phyloP scores from a whole-genome alignment of 2,329 filamentous ascomycete species.

The Talaromyces marneffei region DNA sequence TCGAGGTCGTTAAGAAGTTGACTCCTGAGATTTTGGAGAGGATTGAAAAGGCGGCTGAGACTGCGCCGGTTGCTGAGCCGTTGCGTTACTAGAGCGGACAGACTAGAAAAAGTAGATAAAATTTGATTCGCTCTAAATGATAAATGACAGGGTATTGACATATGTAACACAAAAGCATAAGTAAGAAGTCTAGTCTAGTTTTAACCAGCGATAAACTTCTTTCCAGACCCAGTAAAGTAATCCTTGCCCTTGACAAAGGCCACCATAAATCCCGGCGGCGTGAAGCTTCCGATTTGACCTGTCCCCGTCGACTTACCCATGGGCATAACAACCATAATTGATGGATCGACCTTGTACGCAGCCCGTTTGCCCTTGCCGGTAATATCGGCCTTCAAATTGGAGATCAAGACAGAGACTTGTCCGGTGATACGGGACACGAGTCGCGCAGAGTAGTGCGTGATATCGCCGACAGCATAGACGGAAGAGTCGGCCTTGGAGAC shows the following conservation, averaged over 20 bases:
- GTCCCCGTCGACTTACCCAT: slow-evolving; percentile 15
- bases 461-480: slow-evolving; percentile 18
- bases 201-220: slow-evolving; percentile 10
- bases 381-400: slow-evolving; percentile 18
- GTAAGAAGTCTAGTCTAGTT: not conserved
- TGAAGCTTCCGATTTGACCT: slow-evolving; percentile 14
- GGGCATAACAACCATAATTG: slow-evolving; percentile 12
- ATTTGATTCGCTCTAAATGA: not conserved
- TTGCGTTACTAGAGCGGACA: not conserved
- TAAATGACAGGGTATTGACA: not conserved
- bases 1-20: slow-evolving; percentile 13
- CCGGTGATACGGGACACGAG: slow-evolving; percentile 3
- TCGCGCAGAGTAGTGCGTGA: slow-evolving; percentile 12
- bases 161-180: not conserved
- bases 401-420: slow-evolving; percentile 13
- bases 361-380: slow-evolving; percentile 10
- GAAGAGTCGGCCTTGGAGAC: slow-evolving; percentile 6
- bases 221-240: slow-evolving; percentile 17
- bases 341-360: slow-evolving; percentile 2
- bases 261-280: slow-evolving; percentile 16
- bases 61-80: slow-evolving; percentile 1
- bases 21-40: slow-evolving; percentile 17
- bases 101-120: not conserved
- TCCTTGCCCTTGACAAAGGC: slow-evolving; percentile 17
- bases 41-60: slow-evolving; percentile 13